Conservation (phyloP, 1,284 basidiomycete species). For the Moniliophthora roreri region DNA sequence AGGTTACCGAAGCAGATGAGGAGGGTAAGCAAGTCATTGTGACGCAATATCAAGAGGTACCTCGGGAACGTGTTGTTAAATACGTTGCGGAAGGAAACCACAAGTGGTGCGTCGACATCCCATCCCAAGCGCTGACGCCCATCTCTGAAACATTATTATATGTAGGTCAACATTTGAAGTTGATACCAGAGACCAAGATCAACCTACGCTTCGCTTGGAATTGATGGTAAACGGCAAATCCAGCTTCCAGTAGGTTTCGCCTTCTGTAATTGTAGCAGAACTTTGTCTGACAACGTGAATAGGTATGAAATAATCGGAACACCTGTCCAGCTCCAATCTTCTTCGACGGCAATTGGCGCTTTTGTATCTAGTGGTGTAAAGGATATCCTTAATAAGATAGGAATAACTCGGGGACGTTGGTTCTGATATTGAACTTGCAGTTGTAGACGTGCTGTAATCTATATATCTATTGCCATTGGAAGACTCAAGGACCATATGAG, state of each 20-base stretch:
- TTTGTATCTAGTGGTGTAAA: slow-evolving; percentile 52
- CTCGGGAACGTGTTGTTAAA: slow-evolving; percentile 64
- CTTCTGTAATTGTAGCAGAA: background rate
- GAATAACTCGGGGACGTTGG: slow-evolving; percentile 53
- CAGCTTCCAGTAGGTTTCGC: slow-evolving; percentile 52
- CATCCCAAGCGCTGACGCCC: background rate
- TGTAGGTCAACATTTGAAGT: slow-evolving; percentile 71
- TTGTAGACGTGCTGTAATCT: background rate
- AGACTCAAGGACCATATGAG: too few species aligned
- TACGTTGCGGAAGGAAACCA: slow-evolving; percentile 63
- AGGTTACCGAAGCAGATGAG: background rate
- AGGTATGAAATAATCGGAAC: slow-evolving; percentile 49
- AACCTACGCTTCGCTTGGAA: slow-evolving; percentile 58
- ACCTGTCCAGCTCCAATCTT: slow-evolving; percentile 41
- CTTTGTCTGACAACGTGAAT: background rate
- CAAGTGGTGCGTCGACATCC: slow-evolving; percentile 48
- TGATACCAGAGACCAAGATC: slow-evolving; percentile 59
- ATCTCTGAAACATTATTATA: background rate
- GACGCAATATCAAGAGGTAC: slow-evolving; percentile 36
- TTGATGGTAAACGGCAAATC: slow-evolving; percentile 65
- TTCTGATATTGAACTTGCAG: slow-evolving; percentile 31
- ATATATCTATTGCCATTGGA: too few species aligned
- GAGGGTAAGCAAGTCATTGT: slow-evolving; percentile 26
- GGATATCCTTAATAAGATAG: slow-evolving; percentile 53
- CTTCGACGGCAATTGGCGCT: slow-evolving; percentile 45